Conservation (phyloP, 257 asterid species). For the Primulina huaijiensis region DNA sequence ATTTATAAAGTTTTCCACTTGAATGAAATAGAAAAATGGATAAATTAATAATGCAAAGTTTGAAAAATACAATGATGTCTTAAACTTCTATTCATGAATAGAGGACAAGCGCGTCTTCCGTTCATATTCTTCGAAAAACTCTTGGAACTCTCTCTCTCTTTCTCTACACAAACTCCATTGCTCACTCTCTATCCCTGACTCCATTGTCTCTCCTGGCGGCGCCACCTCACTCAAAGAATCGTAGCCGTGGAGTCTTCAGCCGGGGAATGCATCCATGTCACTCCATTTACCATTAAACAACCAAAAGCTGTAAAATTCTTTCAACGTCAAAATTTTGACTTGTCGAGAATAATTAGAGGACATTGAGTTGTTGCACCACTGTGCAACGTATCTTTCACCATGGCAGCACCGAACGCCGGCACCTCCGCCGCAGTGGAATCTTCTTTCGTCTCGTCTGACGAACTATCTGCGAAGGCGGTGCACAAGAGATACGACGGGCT, state of each 20-base stretch:
- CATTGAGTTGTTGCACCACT: slow-evolving; percentile 23
- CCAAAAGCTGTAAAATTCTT: not conserved
- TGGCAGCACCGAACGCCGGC: slow-evolving; percentile 58
- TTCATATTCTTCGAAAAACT: not conserved
- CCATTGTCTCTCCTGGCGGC: slow-evolving; percentile 28
- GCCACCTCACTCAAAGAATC: slow-evolving; percentile 26
- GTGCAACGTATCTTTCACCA: slow-evolving; percentile 19
- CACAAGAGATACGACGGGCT: slow-evolving; percentile 85
- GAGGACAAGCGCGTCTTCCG: slow-evolving; percentile 1
- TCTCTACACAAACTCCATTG: not conserved
- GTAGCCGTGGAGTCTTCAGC: slow-evolving; percentile 34
- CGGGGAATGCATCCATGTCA: slow-evolving; percentile 20
- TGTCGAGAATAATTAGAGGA: slow-evolving; percentile 1
- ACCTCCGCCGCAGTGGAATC: slow-evolving; percentile 37
- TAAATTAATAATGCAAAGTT: not conserved
- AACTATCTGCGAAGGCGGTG: slow-evolving; percentile 71
- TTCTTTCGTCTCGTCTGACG: slow-evolving; percentile 43
- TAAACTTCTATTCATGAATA: not conserved
- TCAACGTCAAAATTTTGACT: slow-evolving; percentile 7
- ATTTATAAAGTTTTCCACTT: not conserved
- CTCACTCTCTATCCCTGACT: not conserved
- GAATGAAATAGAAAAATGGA: too few relatives aligned
- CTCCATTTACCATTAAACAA: slow-evolving; percentile 20
- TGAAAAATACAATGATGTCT: not conserved
- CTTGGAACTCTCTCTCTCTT: not conserved